These are phyloP conservation scores for Herpetomonas muscarum DNA, from an alignment of 208 protist species.

Conservation along the genomic window DNA sequence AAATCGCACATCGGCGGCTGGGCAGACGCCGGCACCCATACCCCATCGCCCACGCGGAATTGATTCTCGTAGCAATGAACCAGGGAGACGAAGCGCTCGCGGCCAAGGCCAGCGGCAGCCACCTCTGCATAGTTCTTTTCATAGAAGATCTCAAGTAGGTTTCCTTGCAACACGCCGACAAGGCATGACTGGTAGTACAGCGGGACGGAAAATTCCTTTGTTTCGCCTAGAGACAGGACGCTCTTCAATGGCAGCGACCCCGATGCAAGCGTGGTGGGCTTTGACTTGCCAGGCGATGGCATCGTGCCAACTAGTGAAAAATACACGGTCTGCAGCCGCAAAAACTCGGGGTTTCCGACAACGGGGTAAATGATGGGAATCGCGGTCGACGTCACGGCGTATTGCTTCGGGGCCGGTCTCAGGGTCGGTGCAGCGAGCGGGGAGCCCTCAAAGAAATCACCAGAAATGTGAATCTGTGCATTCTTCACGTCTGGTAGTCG, in stretches of 20 bases:
- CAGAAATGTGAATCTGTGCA: constrained; percentile 36
- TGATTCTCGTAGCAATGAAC: constrained; percentile 67
- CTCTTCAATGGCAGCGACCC: constrained; percentile 54
- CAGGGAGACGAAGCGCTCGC: constrained; percentile 26
- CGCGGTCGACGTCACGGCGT: constrained; percentile 14
- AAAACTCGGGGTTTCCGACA: constrained; percentile 44
- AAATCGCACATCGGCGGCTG: constrained; percentile 27
- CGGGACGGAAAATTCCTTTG: constrained; percentile 28
- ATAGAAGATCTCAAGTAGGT: constrained; percentile 33
- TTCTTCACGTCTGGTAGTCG: constrained; percentile 30
- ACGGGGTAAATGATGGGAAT: constrained; percentile 38
- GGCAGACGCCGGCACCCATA: constrained; percentile 29
- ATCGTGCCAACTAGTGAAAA: constrained; percentile 50
- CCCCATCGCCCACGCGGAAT: constrained; percentile 16
- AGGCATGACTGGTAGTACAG: constrained; percentile 51
- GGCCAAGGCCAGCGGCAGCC: constrained; percentile 23
- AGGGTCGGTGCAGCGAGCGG: constrained; percentile 20
- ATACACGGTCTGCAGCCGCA: constrained; percentile 50
- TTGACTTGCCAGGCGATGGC: constrained; percentile 2
- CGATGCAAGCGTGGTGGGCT: constrained; percentile 44
- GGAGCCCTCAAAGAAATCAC: constrained; percentile 42
- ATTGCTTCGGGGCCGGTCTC: constrained; percentile 19
- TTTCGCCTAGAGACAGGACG: constrained; percentile 30
- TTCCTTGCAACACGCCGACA: constrained; percentile 38
- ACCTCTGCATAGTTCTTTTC: constrained; percentile 46